A percentile compares a stretch with the other conserved stretches of the same genome.
phyloP scores from a whole-genome alignment of 108 stramenopile genomes.

The Stephanodiscus triporus region DNA sequence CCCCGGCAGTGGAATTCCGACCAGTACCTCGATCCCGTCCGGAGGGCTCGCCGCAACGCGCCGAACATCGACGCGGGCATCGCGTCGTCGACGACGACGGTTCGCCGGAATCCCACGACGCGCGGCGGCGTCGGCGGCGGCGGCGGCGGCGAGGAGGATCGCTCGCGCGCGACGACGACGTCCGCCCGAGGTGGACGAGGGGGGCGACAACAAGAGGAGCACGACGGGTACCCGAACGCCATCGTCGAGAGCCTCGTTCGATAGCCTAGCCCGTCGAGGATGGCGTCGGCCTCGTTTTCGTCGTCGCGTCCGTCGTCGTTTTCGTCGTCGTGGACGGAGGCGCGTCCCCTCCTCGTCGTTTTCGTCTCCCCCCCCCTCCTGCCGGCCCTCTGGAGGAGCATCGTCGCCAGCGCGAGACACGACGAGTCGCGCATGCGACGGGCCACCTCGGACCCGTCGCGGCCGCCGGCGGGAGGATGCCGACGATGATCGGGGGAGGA shows the following conservation, averaged over 20 bases:
- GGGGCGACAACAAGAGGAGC: constrained; percentile 7
- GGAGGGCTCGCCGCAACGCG: constrained; percentile 32
- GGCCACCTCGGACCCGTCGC: too few species aligned
- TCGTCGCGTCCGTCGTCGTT: constrained; percentile 7
- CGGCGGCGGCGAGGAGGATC: not conserved
- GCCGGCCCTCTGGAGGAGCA: constrained; percentile 39
- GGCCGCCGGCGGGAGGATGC: too few species aligned
- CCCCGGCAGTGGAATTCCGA: constrained; percentile 31
- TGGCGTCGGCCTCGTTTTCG: constrained; percentile 36
- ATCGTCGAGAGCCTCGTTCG: constrained; percentile 25
- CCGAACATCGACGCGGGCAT: constrained; percentile 34
- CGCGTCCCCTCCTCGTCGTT: too few species aligned
- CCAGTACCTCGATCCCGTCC: constrained; percentile 42
- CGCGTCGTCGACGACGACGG: constrained; percentile 27
- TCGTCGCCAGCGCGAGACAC: constrained; percentile 32
- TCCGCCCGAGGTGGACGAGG: too few species aligned
- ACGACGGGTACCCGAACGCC: constrained; percentile 45
- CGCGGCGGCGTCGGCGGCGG: not conserved
- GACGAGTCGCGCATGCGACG: too few species aligned
- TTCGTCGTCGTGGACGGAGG: too few species aligned
- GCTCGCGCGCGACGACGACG: constrained; percentile 23
- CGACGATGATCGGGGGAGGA: too few species aligned
- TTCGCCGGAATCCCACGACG: not conserved
- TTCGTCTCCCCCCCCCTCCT: not conserved
- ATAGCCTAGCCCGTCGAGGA: constrained; percentile 35